phyloP scores from a whole-genome alignment of 2,329 filamentous ascomycete genomes.

The Drechslerella coelobrocha region DNA sequence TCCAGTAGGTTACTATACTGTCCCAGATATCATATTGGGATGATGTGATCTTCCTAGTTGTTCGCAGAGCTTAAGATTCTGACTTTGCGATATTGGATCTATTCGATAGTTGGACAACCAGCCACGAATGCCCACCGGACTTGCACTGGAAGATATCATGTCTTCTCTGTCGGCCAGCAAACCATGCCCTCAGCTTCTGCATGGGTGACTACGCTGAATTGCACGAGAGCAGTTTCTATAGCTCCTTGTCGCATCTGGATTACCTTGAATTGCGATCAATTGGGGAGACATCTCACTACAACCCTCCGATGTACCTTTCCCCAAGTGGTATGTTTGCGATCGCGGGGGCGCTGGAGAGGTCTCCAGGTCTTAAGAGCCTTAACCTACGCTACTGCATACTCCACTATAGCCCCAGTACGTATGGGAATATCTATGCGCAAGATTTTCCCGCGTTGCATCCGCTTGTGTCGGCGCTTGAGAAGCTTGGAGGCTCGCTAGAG shows the following conservation, averaged over 20 bases:
- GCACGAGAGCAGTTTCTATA: background rate
- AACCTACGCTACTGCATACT: too few relatives aligned
- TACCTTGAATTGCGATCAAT: background rate
- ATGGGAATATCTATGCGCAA: too few relatives aligned
- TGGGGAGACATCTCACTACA: too few relatives aligned
- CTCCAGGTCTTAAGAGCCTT: too few relatives aligned
- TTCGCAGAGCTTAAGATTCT: background rate
- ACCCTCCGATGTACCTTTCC: too few relatives aligned
- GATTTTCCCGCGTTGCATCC: background rate
- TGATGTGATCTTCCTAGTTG: background rate
- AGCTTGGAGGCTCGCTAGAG: background rate
- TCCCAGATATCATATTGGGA: background rate
- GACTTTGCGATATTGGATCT: background rate
- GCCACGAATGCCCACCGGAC: background rate
- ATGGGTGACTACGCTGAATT: background rate
- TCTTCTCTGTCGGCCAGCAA: conserved; percentile 1
- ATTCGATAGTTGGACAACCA: conserved; percentile 9
- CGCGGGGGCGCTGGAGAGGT: too few relatives aligned
- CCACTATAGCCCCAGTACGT: too few relatives aligned
- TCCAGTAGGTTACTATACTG: conserved; percentile 5
- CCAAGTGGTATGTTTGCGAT: too few relatives aligned
- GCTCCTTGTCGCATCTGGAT: background rate
- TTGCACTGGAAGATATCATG: background rate
- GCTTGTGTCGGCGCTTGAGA: background rate
- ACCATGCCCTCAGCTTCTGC: background rate